These are phyloP conservation scores for Camellia lanceoleosa DNA, from an alignment of 148 eudicot species.

Conservation along the genomic window DNA sequence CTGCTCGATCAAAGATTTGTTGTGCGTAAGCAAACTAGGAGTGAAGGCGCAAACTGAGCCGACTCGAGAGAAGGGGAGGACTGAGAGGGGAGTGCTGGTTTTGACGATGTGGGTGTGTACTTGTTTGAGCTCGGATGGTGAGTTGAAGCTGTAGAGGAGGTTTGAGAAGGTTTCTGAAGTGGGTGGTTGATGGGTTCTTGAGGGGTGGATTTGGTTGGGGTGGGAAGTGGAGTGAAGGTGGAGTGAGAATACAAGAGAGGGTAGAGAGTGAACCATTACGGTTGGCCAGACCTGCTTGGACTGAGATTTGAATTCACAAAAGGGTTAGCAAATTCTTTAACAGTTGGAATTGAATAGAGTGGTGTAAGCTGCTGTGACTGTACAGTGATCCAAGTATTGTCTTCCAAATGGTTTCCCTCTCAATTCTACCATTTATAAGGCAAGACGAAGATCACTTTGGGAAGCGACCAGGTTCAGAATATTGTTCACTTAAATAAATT, in stretches of 20 bases:
- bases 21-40: slow-evolving; percentile 9
- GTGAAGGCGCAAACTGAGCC: slow-evolving; percentile 19
- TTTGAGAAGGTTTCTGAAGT: not conserved
- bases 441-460: no score
- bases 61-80: slow-evolving; percentile 11
- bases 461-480: no score
- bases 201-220: not conserved
- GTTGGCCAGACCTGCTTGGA: not conserved
- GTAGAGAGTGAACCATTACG: not conserved
- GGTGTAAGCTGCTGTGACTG: no score
- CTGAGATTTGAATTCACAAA: not conserved
- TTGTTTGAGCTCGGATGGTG: slow-evolving; percentile 15
- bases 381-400: no score
- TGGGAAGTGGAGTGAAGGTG: not conserved
- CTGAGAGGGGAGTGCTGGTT: slow-evolving; percentile 1
- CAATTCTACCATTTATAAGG: no score
- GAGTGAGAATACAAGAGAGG: not conserved
- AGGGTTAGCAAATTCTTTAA: no score
- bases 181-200: not conserved
- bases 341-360: no score
- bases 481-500: no score
- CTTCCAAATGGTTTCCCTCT: no score
- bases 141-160: slow-evolving; percentile 11
- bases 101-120: slow-evolving; percentile 18
- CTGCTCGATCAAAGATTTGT: not conserved